Base-by-base conservation (phyloP, 148 eudicot genomes). In the Heliamphora exappendiculata region DNA sequence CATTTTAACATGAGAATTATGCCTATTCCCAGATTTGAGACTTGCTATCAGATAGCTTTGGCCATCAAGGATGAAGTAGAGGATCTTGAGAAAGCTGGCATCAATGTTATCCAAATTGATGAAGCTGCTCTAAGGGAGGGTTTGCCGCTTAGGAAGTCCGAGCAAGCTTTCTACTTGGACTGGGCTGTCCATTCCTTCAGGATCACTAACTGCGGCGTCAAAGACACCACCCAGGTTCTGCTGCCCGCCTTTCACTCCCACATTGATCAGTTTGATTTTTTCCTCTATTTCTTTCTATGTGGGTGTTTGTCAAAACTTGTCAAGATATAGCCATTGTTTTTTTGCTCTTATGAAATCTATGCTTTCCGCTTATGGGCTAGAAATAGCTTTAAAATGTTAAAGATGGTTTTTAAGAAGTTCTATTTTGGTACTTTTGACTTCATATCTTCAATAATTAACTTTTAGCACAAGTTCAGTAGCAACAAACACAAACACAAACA, bases 151-250 rank as follows among this genome's bases (percentile, higher is more conserved):
- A 90, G 98, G 88, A 93, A 93, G 81, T 84, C 97, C 1, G 98
- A 93, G 89, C 89, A 90, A 68, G 91, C 88, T 6, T 91, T 91
- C 88, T 93, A 93, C 88, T 85, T 93, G 93, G 87, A 91, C 70
- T 91, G 98, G 98, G 98, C 98, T 36, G 98, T 93, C 44, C 97
- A 93, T 87, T 93, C 98, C 58, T 93, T 93, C 93, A 88, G 98
- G 77, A 93, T 93, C 89, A 93, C 97, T 77, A 93, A 93, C 76
- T 85, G 84, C 8, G 98, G 98, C 5, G 94, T 93, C 50, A 78
- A 81, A 75, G 98, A 93, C 80, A 88, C 97, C 62, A 87, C 91
- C 85, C 98, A 93, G 93, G 97, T 92, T 62, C 64, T 59, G 68
- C 29, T 33, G 26, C 33, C 45, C 16, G 8, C 34, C 69, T 34